phyloP scores from a whole-genome alignment of 352 stramenopile species.

The Peronospora belbahrii region DNA sequence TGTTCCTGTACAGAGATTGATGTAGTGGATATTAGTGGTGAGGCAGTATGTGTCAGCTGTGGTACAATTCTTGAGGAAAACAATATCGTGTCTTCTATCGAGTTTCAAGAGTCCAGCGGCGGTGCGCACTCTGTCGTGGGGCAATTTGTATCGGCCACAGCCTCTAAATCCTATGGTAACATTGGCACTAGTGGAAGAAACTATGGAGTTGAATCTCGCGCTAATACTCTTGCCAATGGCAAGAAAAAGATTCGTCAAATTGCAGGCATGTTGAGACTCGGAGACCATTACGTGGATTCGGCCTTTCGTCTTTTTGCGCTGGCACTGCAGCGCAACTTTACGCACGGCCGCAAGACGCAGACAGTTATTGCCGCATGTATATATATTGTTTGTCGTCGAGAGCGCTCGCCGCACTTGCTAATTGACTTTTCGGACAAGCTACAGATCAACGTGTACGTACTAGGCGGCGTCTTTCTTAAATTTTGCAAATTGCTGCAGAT shows the following conservation, averaged over 20 bases:
- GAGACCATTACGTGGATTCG: conserved; percentile 93
- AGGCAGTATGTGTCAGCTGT: conserved; percentile 83
- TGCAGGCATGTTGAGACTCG: conserved; percentile 88
- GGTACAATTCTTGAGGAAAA: conserved; percentile 96
- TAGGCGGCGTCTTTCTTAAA: conserved; percentile 84
- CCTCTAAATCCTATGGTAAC: conserved; percentile 88
- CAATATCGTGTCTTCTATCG: conserved; percentile 94
- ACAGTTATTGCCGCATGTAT: conserved; percentile 97
- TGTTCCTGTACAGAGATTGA: conserved; percentile 94
- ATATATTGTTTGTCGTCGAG: conserved; percentile 97
- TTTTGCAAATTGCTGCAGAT: conserved; percentile 92
- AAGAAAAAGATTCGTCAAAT: conserved; percentile 92
- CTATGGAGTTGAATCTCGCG: conserved; percentile 91
- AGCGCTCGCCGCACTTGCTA: conserved; percentile 97
- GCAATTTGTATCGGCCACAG: conserved; percentile 91
- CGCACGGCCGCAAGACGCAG: conserved; percentile 90
- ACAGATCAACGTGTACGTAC: conserved; percentile 90
- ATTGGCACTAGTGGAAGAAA: conserved; percentile 83
- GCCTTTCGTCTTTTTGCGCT: conserved; percentile 94
- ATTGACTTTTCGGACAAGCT: conserved; percentile 99
- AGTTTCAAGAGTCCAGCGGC: conserved; percentile 93
- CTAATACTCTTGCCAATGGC: conserved; percentile 94
- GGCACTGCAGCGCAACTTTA: conserved; percentile 96
- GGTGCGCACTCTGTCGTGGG: conserved; percentile 90
- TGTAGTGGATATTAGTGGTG: conserved; percentile 86